phyloP scores from a whole-genome alignment of 139 green algal species.

The Deuterostichococcus epilithicus region DNA sequence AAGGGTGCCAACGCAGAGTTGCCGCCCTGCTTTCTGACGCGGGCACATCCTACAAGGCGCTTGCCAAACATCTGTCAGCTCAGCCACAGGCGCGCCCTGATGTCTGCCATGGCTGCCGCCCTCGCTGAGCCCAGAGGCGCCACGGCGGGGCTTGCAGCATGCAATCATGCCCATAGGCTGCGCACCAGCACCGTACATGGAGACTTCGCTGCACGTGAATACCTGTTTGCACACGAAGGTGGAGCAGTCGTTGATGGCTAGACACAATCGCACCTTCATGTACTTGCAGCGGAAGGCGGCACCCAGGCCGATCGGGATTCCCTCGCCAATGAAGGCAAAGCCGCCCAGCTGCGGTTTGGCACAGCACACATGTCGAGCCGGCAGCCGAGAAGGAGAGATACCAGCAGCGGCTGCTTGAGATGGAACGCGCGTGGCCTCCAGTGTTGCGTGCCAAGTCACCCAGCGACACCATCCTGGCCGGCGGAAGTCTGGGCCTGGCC shows the following conservation, averaged over 20 bases:
- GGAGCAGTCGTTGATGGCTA: background rate
- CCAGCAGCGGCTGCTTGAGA: too few relatives aligned
- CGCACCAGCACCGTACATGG: background rate
- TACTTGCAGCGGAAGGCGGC: constrained; percentile 92
- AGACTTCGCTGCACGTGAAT: background rate
- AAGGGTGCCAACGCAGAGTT: background rate
- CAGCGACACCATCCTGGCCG: too few relatives aligned
- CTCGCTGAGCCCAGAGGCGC: too few relatives aligned
- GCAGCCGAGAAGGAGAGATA: too few relatives aligned
- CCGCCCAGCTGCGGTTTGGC: constrained; percentile 78
- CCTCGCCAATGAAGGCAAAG: constrained; percentile 98
- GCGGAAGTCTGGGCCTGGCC: too few relatives aligned
- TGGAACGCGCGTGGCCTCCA: too few relatives aligned
- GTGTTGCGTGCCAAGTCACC: too few relatives aligned
- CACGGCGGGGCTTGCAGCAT: background rate
- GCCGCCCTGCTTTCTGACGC: background rate
- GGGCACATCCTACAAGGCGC: too few relatives aligned
- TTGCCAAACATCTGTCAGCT: too few relatives aligned
- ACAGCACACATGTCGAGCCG: too few relatives aligned
- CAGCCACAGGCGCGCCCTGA: too few relatives aligned
- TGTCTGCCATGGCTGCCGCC: too few relatives aligned
- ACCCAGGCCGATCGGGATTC: constrained; percentile 92
- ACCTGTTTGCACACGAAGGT: background rate
- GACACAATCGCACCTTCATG: constrained; percentile 25
- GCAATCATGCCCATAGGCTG: background rate